These are phyloP conservation scores for Chloris gayana DNA, from an alignment of 176 grass and related monocot genomes.

Conservation along the genomic window DNA sequence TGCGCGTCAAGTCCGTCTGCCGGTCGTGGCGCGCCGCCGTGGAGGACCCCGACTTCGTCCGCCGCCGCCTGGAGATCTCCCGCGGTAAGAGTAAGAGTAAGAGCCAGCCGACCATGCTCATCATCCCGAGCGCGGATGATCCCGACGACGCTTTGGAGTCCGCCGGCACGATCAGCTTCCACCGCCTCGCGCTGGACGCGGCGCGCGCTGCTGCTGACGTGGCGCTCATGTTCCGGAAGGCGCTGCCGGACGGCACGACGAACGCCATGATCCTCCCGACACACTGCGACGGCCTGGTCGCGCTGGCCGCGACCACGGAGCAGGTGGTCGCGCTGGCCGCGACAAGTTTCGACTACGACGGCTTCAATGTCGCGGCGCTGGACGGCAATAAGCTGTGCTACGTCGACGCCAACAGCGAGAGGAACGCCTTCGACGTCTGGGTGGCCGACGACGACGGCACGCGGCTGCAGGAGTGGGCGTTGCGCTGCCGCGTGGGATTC, in stretches of 20 bases:
- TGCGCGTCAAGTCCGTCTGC: not conserved
- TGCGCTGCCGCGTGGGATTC: not conserved
- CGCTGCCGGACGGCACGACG: not conserved
- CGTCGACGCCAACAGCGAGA: not conserved
- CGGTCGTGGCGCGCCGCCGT: not conserved
- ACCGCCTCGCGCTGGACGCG: not conserved
- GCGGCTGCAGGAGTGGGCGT: not conserved
- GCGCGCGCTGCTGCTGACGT: no score
- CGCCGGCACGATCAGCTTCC: no score
- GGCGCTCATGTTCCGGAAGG: not conserved
- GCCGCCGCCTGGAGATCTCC: slow-evolving; percentile 11
- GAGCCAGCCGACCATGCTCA: not conserved
- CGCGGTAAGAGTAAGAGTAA: not conserved
- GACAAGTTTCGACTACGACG: no score
- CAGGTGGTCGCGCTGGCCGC: not conserved
- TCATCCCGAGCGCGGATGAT: not conserved
- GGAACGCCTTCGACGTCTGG: slow-evolving; percentile 5
- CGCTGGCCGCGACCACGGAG: not conserved
- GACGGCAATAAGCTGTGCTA: not conserved
- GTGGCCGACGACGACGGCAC: not conserved
- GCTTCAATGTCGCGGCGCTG: not conserved
- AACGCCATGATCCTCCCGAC: no score
- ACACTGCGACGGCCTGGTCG: slow-evolving; percentile 39
- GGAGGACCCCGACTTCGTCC: not conserved
- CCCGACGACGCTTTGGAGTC: not conserved